Evolutionary conservation across 768 basidiomycete species (phyloP).

Genomic region (Pisolithus microcarpus): DNA sequence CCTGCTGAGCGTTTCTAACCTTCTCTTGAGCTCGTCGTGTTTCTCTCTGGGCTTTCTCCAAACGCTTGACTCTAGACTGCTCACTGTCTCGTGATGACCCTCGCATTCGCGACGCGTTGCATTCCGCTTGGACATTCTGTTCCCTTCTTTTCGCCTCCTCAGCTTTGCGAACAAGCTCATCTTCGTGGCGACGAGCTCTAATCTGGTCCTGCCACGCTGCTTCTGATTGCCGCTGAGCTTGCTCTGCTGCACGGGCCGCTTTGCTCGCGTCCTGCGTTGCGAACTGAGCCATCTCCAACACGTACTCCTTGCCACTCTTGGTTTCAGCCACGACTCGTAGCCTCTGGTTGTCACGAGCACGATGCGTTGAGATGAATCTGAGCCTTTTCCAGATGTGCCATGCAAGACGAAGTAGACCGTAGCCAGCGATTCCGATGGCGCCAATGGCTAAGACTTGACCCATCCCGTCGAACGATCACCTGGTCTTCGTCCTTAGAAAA

Average conservation of each 20-base stretch:
- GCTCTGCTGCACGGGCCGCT: not conserved
- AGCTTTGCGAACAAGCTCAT: not conserved
- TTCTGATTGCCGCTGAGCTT: not conserved
- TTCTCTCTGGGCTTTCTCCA: not conserved
- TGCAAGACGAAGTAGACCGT: not conserved
- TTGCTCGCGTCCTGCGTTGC: not conserved
- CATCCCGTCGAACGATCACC: not conserved
- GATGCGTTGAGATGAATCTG: not conserved
- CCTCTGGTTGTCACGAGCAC: not conserved
- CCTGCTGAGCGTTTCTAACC: not conserved
- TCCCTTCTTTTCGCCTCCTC: not conserved
- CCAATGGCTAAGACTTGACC: not conserved
- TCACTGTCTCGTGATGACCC: too few relatives aligned
- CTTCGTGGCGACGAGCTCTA: not conserved
- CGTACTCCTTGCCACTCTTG: not conserved
- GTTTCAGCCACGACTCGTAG: not conserved
- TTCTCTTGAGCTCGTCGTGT: not conserved
- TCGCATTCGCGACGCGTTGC: not conserved
- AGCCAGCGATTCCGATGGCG: not conserved
- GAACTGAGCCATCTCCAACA: not conserved
- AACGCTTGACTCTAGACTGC: not conserved
- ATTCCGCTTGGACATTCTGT: not conserved
- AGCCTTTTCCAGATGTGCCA: not conserved
- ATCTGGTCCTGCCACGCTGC: not conserved
- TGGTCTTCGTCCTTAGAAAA: not conserved